phyloP scores from a whole-genome alignment of 2,329 filamentous ascomycete genomes.

The Beauveria varroae region DNA sequence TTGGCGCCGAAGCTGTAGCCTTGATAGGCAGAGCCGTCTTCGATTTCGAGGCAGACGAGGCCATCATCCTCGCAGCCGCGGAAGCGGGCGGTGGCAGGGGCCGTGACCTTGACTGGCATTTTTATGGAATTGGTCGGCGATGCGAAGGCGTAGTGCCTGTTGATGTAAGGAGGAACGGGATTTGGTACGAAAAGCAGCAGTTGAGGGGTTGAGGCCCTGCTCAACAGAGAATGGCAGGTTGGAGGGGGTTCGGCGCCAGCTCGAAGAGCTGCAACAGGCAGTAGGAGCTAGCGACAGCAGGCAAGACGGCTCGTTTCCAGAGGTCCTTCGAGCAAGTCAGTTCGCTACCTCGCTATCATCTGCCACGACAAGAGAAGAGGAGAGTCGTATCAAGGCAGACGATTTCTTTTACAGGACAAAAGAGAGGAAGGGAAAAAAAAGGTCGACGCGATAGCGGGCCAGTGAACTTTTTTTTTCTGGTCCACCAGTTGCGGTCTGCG shows the following conservation, averaged over 20 bases:
- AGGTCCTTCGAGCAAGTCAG: conserved; percentile 28
- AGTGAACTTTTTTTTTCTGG: conserved; percentile 19
- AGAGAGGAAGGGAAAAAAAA: conserved; percentile 9
- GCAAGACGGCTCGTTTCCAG: conserved; percentile 32
- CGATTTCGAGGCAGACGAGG: conserved; percentile 80
- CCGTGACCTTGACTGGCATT: conserved; percentile 30
- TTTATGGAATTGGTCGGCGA: conserved; percentile 8
- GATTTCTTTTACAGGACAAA: background rate
- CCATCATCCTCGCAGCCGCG: conserved; percentile 46
- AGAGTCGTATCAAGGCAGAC: conserved; percentile 1
- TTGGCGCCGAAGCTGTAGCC: conserved; percentile 94
- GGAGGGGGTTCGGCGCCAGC: background rate
- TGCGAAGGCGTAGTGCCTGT: background rate
- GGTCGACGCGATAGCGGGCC: conserved; percentile 11
- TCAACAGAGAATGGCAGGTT: background rate
- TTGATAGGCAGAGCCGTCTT: conserved; percentile 85
- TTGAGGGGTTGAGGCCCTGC: conserved; percentile 14
- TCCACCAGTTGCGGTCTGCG: conserved; percentile 12
- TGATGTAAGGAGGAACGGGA: conserved; percentile 7
- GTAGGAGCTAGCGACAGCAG: conserved; percentile 24
- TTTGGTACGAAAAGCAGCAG: background rate
- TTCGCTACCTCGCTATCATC: conserved; percentile 32
- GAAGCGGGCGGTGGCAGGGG: conserved; percentile 56
- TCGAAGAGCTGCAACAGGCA: conserved; percentile 18
- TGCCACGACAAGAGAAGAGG: conserved; percentile 20